A percentile compares a stretch with the other conserved stretches of the same genome.
These are phyloP conservation scores for Torulaspora maleeae DNA, from an alignment of 805 yeast species.

Conservation along the genomic window DNA sequence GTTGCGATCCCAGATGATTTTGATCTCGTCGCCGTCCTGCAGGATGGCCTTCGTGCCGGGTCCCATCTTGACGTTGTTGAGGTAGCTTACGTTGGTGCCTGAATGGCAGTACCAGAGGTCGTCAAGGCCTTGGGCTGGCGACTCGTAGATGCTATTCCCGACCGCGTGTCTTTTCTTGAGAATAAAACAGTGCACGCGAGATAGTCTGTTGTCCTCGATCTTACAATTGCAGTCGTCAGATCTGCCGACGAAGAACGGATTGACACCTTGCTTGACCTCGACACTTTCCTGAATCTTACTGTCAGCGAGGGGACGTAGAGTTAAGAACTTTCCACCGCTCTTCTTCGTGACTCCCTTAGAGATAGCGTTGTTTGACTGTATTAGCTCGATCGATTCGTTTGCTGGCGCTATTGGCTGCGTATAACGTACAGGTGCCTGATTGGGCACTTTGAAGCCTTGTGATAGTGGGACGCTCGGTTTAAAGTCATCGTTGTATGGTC, in stretches of 20 bases:
- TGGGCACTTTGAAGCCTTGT: constrained; percentile 32
- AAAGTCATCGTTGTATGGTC: constrained; percentile 1
- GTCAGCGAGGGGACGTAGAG: constrained; percentile 48
- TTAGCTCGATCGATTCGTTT: constrained; percentile 9
- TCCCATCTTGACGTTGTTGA: constrained; percentile 56
- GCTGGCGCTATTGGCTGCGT: constrained; percentile 26
- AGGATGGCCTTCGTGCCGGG: constrained; percentile 59
- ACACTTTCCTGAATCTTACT: constrained; percentile 47
- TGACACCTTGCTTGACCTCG: constrained; percentile 60
- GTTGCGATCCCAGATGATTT: constrained; percentile 58
- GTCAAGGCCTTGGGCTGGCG: constrained; percentile 69
- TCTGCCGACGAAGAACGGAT: constrained; percentile 71
- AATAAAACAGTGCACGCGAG: constrained; percentile 77
- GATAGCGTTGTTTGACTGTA: constrained; percentile 9
- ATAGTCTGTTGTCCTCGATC: constrained; percentile 69
- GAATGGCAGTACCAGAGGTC: constrained; percentile 77
- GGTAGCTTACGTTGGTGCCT: constrained; percentile 74
- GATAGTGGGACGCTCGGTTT: constrained; percentile 9
- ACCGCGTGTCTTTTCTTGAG: constrained; percentile 59
- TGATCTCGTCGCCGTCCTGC: constrained; percentile 60
- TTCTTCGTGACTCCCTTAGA: constrained; percentile 14
- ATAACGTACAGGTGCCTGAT: constrained; percentile 25
- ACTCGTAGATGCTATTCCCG: constrained; percentile 52
- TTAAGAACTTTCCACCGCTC: constrained; percentile 54
- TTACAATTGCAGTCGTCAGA: constrained; percentile 54